Percentiles rank a stretch among this genome's conserved stretches.
Evolutionary conservation across 805 yeast genomes (phyloP).

Genomic region (Limtongozyma cylindracea): DNA sequence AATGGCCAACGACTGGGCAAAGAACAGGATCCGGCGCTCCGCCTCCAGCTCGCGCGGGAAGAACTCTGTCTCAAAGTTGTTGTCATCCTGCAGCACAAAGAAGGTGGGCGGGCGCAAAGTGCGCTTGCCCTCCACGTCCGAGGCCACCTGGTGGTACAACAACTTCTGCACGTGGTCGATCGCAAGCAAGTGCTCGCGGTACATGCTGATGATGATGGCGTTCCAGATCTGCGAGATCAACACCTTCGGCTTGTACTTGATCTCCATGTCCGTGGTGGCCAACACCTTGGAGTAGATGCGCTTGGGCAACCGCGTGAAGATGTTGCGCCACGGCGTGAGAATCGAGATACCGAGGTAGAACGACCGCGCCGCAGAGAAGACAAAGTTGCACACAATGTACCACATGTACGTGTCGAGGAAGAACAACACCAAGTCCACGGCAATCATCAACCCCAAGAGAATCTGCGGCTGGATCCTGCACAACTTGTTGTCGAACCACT

Average conservation of each 20-base stretch:
- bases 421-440: constrained; percentile 83
- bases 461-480: constrained; percentile 78
- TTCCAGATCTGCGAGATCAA: constrained; percentile 97
- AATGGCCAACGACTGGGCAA: constrained; percentile 95
- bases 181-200: constrained; percentile 95
- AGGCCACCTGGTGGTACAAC: constrained; percentile 94
- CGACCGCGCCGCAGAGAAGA: constrained; percentile 92
- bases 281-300: constrained; percentile 94
- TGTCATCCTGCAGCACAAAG: constrained; percentile 94
- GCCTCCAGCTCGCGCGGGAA: constrained; percentile 97
- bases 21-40: constrained; percentile 97
- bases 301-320: constrained; percentile 93
- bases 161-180: constrained; percentile 96
- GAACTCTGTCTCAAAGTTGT: constrained; percentile 83
- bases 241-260: constrained; percentile 95
- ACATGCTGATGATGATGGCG: constrained; percentile 96
- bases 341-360: constrained; percentile 98
- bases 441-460: constrained; percentile 77
- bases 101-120: constrained; percentile 97
- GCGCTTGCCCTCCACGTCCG: constrained; percentile 95
- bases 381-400: constrained; percentile 89
- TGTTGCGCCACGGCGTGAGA: constrained; percentile 98
- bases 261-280: constrained; percentile 98
- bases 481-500: constrained; percentile 52
- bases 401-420: constrained; percentile 98